Percentiles rank a stretch among this genome's conserved stretches.
Evolutionary conservation across 1,139 yeast species (phyloP).

Genomic region (Candida sp.): DNA sequence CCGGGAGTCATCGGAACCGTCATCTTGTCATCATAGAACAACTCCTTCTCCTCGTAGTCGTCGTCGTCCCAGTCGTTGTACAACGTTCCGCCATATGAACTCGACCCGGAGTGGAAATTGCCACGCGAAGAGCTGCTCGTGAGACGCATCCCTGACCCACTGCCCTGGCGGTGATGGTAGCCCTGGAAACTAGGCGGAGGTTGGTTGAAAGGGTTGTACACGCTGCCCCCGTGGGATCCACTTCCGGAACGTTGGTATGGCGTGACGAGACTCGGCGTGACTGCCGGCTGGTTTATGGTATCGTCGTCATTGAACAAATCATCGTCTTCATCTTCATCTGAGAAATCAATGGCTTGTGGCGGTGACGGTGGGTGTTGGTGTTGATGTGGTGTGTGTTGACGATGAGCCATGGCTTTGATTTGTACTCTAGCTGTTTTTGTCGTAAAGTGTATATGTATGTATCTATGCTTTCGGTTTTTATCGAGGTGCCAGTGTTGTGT

Average conservation of each 20-base stretch:
- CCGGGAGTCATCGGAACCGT: background rate
- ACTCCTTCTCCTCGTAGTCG: background rate
- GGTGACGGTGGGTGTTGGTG: background rate
- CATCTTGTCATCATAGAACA: background rate
- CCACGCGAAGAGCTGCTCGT: too few relatives aligned
- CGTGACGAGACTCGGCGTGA: background rate
- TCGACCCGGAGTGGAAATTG: background rate
- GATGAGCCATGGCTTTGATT: background rate
- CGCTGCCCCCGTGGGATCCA: background rate
- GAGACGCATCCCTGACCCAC: background rate
- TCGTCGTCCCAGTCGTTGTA: background rate
- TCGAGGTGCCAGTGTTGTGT: too few relatives aligned
- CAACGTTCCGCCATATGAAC: background rate
- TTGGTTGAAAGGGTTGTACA: background rate
- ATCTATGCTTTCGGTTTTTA: too few relatives aligned
- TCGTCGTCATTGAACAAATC: constrained; percentile 1
- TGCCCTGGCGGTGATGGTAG: background rate
- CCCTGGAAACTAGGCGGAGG: background rate
- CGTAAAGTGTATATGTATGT: too few relatives aligned
- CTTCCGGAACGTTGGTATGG: background rate
- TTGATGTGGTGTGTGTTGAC: too few relatives aligned
- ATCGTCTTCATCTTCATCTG: constrained; percentile 1
- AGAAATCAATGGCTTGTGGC: background rate
- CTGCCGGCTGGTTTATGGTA: constrained; percentile 1
- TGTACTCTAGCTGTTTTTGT: too few relatives aligned